phyloP scores from a whole-genome alignment of 345 rosid genomes.

The Ailanthus altissimus region DNA sequence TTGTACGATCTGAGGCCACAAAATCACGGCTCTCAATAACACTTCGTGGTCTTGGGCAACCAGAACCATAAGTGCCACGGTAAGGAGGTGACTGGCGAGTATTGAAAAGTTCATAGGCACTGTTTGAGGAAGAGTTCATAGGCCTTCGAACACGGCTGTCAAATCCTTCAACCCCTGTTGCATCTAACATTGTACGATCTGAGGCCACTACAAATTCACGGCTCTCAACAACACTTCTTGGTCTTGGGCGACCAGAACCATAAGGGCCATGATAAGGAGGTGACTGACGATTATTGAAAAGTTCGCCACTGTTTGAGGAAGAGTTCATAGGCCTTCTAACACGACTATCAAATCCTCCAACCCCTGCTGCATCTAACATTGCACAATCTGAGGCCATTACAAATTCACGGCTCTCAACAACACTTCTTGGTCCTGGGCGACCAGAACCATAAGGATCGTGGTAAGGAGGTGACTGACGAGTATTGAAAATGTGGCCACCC shows the following conservation, averaged over 20 bases:
- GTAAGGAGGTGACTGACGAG: conserved; percentile 34
- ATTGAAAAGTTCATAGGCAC: conserved; percentile 22
- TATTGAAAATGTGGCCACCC: conserved; percentile 30
- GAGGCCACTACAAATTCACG: conserved; percentile 31
- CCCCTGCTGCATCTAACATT: conserved; percentile 25
- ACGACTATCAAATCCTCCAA: conserved; percentile 36
- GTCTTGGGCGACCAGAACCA: conserved; percentile 34
- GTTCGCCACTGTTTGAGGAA: conserved; percentile 27
- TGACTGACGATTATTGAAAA: conserved; percentile 31
- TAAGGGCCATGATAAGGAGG: conserved; percentile 29
- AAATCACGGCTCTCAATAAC: conserved; percentile 31
- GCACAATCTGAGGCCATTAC: conserved; percentile 28
- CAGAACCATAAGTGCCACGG: conserved; percentile 31
- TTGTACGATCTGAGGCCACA: conserved; percentile 29
- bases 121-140: conserved; percentile 32
- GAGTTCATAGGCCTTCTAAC: conserved; percentile 37
- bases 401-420: conserved; percentile 32
- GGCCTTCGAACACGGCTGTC: conserved; percentile 39
- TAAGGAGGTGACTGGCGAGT: conserved; percentile 34
- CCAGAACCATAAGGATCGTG: conserved; percentile 30
- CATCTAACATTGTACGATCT: conserved; percentile 29
- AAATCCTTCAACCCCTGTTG: conserved; percentile 28
- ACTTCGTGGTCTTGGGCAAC: conserved; percentile 36
- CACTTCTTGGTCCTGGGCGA: conserved; percentile 34
- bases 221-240: conserved; percentile 31